Base-by-base conservation (phyloP, 1,284 basidiomycete genomes). In the Xanthoconium separans region DNA sequence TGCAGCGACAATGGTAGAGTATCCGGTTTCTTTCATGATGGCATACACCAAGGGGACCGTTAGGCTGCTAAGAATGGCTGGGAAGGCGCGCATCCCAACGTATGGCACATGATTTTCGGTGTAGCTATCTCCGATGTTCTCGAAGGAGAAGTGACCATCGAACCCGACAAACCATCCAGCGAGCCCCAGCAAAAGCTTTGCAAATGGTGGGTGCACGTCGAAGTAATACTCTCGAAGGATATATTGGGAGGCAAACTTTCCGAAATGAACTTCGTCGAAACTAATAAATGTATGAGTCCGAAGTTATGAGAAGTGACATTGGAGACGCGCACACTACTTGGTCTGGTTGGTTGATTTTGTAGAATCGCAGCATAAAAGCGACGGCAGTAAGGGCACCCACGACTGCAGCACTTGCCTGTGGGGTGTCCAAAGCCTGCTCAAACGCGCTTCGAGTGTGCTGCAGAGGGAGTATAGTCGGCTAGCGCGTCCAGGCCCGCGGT, bases 11-110 rank as follows among this genome's bases (percentile, higher is more conserved):
- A 92, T 77, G 12, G 93, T 89, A 2, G 95, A 94, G 70, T 96
- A 96, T 8, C 97, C 97, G 56, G 90, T 91, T 76, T 98, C 93
- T 71, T 97, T 90, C 97, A 99, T 98, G 71, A 95, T 98, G 16
- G 83, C 88, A 69, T 95, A 99, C 3, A 99, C 87, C 58, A 99
- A 76, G 0, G 95, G 92, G 11, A 98, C 76, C 1, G 95, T 97
- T 20, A 97, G 73, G 71, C 89, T 89, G 47, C 94, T 94, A 44
- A 99, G 77, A 61, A 98, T 80, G 2, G 96, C 97, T 12, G 95
- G 91, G 34, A 98, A 81, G 11, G 91, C 87, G 34, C 97, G 84
- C 84, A 99, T 88, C 59, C 93, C 93, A 56, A 98, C 83, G 69
- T 94, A 99, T 15, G 97, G 96, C 1, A 99, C 96, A 60, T 94